These are phyloP conservation scores for Trametes maxima DNA, from an alignment of 768 basidiomycete species.

Conservation along the genomic window DNA sequence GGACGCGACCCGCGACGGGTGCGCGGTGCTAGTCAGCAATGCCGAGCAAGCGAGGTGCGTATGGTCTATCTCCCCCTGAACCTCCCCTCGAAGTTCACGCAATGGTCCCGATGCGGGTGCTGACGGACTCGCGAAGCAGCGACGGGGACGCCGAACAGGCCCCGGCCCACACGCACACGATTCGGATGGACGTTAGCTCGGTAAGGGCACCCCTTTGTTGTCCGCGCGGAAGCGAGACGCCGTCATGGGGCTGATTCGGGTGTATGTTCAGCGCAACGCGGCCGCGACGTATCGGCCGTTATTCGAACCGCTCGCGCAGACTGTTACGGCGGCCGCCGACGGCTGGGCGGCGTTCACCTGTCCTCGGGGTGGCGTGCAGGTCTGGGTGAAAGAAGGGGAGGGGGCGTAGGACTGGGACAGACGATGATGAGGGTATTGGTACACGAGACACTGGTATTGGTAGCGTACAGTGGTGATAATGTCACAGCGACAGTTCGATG, in stretches of 20 bases:
- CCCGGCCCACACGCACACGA: constrained; percentile 14
- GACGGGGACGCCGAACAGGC: constrained; percentile 30
- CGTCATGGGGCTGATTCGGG: constrained; percentile 22
- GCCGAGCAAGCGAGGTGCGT: constrained; percentile 19
- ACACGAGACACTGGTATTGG: not conserved
- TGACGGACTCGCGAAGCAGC: constrained; percentile 36
- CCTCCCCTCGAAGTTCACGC: not conserved
- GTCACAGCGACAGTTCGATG: constrained; percentile 1
- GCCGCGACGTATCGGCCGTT: constrained; percentile 48
- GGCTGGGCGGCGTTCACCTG: constrained; percentile 74
- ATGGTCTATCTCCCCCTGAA: not conserved
- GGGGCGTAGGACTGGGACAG: not conserved
- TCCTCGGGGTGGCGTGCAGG: constrained; percentile 53
- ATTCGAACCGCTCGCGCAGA: constrained; percentile 46
- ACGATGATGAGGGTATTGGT: not conserved
- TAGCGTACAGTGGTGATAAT: not conserved
- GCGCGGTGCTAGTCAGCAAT: constrained; percentile 75
- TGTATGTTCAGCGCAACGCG: constrained; percentile 30
- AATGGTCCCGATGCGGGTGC: constrained; percentile 21
- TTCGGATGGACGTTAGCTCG: constrained; percentile 69
- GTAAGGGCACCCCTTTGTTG: constrained; percentile 2
- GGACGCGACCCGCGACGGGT: constrained; percentile 54
- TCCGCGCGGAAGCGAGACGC: constrained; percentile 36
- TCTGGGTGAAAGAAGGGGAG: constrained; percentile 49
- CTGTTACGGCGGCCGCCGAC: constrained; percentile 47